phyloP scores from a whole-genome alignment of 2,329 filamentous ascomycete species.

The Ramularia endophylla region DNA sequence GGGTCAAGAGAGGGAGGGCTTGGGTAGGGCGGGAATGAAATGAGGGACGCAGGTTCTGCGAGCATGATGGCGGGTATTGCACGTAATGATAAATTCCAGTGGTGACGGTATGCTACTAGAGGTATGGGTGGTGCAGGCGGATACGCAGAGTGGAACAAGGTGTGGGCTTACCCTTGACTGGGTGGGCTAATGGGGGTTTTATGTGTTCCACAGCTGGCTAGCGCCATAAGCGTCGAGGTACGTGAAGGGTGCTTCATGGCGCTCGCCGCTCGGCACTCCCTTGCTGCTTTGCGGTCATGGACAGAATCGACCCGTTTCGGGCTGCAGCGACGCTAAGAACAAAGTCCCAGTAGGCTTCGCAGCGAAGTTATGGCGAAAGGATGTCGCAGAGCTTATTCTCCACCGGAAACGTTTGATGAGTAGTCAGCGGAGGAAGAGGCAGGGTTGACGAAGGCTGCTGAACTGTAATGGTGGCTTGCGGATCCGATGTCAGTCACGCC shows the following conservation, averaged over 20 bases:
- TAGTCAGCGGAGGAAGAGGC: conserved; percentile 5
- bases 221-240: neutral
- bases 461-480: too few relatives aligned
- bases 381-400: conserved; percentile 16
- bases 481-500: too few relatives aligned
- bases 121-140: conserved; percentile 1
- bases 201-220: conserved; percentile 16
- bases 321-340: conserved; percentile 16
- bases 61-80: conserved; percentile 13
- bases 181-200: conserved; percentile 13
- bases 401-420: conserved; percentile 16
- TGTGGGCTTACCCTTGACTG: conserved; percentile 18
- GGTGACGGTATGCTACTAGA: neutral
- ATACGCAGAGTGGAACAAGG: conserved; percentile 6
- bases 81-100: conserved; percentile 10
- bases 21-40: conserved; percentile 22
- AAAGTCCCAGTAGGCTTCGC: conserved; percentile 15
- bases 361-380: conserved; percentile 19
- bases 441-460: too few relatives aligned
- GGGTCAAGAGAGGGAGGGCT: conserved; percentile 23
- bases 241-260: conserved; percentile 2
- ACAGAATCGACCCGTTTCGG: conserved; percentile 18
- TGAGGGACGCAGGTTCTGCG: conserved; percentile 13
- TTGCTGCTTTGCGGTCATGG: conserved; percentile 9
- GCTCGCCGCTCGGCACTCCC: conserved; percentile 8